A percentile compares a stretch with the other conserved stretches of the same genome.
These are phyloP conservation scores for Volvox africanus DNA, from an alignment of 139 green algal genomes.

Conservation along the genomic window DNA sequence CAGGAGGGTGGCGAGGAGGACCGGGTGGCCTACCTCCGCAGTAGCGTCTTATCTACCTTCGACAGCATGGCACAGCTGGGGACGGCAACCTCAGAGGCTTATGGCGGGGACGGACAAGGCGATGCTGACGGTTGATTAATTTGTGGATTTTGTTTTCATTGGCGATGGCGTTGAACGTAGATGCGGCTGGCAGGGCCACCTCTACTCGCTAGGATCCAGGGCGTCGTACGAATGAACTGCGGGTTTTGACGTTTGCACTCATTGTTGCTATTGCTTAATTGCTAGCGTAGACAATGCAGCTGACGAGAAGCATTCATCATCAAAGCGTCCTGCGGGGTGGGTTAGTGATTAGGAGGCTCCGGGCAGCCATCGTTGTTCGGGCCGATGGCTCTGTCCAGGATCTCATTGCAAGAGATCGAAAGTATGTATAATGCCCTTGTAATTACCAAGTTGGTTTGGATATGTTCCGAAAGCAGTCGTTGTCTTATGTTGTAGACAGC, in stretches of 20 bases:
- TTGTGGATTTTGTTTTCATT: too few relatives aligned
- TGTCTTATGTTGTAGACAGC: neutral
- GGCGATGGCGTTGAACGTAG: too few relatives aligned
- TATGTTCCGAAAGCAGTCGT: too few relatives aligned
- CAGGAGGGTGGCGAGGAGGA: neutral
- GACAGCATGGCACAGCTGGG: slow-evolving; percentile 1
- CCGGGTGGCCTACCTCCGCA: neutral
- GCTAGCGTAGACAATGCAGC: slow-evolving; percentile 20
- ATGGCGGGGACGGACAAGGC: neutral
- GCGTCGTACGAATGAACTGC: too few relatives aligned
- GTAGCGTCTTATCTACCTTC: neutral
- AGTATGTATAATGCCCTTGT: slow-evolving; percentile 20
- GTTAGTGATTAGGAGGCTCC: too few relatives aligned
- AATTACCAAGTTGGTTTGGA: neutral
- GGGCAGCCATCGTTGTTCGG: neutral
- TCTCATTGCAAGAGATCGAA: slow-evolving; percentile 21
- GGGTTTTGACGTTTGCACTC: too few relatives aligned
- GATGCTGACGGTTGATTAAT: slow-evolving; percentile 7
- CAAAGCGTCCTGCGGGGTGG: neutral
- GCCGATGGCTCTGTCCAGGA: slow-evolving; percentile 23
- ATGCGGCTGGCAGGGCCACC: too few relatives aligned
- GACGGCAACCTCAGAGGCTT: neutral
- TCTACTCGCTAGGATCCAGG: too few relatives aligned
- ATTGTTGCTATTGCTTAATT: too few relatives aligned
- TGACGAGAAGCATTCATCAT: neutral